Evolutionary conservation across 2,329 filamentous ascomycete genomes (phyloP).

Genomic region (Colletotrichum sp.): DNA sequence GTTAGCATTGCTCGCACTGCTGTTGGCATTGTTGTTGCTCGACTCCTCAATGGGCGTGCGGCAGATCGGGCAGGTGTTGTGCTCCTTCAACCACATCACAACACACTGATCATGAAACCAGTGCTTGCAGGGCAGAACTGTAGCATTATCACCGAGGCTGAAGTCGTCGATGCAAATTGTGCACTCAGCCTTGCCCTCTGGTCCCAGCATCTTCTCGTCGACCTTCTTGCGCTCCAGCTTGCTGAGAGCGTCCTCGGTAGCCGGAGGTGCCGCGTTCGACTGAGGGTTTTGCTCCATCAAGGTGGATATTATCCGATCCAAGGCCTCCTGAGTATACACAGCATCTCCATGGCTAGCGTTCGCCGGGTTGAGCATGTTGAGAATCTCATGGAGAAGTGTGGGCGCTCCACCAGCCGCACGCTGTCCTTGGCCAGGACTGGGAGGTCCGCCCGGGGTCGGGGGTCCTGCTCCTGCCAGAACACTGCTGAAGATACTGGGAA

Average conservation of each 20-base stretch:
- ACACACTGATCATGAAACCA: conserved; percentile 92
- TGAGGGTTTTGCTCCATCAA: conserved; percentile 84
- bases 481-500: conserved; percentile 49
- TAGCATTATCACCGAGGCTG: conserved; percentile 73
- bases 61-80: conserved; percentile 91
- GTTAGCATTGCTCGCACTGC: neutral
- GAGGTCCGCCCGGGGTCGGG: conserved; percentile 31
- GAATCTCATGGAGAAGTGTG: conserved; percentile 54
- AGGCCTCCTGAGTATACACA: conserved; percentile 87
- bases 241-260: conserved; percentile 75
- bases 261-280: conserved; percentile 82
- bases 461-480: conserved; percentile 45
- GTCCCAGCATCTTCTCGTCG: conserved; percentile 70
- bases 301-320: conserved; percentile 86
- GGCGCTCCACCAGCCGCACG: conserved; percentile 4
- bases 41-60: conserved; percentile 60
- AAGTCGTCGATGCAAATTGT: conserved; percentile 95
- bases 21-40: conserved; percentile 23
- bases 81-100: conserved; percentile 82
- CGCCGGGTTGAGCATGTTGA: conserved; percentile 59
- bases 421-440: conserved; percentile 3
- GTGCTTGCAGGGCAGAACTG: conserved; percentile 84
- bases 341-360: conserved; percentile 72
- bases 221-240: conserved; percentile 74
- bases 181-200: conserved; percentile 78